Evolutionary conservation across 768 basidiomycete genomes (phyloP), one percentile per base, ranked within the genome.

Genomic region (Hericium alpestre): DNA sequence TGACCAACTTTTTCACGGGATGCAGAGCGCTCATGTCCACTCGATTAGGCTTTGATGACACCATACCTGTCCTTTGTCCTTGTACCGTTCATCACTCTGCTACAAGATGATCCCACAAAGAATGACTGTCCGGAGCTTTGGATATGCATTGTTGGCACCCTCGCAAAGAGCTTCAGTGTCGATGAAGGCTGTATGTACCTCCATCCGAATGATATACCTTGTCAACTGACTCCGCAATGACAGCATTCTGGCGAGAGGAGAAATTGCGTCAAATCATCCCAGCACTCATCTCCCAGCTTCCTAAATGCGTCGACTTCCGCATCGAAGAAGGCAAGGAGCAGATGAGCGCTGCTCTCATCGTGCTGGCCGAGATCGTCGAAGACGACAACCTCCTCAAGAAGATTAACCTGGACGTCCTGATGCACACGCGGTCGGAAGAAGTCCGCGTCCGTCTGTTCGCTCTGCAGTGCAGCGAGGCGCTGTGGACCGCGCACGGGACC

Each of bases 161-260:
- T 96, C 13, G 75, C 78, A 2, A 87, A 86, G 62, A 85, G 86
- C 18, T 75, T 96, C 59, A 75, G 73, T 49, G 78, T 79, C 23
- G 94, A 97, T 63, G 90, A 96, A 61, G 86, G 84, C 61, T 82
- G 92, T 91, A 63, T 51, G 86, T 72, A 1, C 15, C 12, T 1
- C 23, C 32, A 4, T 11, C 46, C 43, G 12, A 16, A 7, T 25
- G 38, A 15, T 27, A 25, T 49, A 18, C 32, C 20, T 11, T 10
- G 20, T 50, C 25, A 25, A 50, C 16, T 25, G 54, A 48, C 20
- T 39, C 15, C 25, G 25, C 3, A n/a, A 10, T 5, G 2, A 1
- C 61, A 94, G 93, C 76, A 10, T 96, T 90, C 78, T 97, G 94
- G 94, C 82, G 88, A 3, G 87, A 90, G 60, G 85, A 90, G 65